These are phyloP conservation scores for Kwoniella dejecticola DNA, from an alignment of 768 basidiomycete species.

Conservation along the genomic window DNA sequence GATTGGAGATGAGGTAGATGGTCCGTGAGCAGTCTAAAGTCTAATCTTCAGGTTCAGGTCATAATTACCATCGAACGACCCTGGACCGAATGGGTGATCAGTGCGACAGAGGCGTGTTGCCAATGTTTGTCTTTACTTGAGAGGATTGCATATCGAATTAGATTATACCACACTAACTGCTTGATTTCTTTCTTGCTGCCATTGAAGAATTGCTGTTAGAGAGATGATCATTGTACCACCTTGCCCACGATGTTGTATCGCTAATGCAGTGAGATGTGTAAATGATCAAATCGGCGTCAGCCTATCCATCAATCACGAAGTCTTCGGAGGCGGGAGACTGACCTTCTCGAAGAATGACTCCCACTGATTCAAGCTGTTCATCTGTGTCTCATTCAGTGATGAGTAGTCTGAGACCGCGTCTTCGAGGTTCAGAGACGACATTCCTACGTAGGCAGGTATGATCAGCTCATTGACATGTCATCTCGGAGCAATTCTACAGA, in stretches of 20 bases:
- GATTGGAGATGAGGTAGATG: too few relatives aligned
- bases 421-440: conserved; percentile 80
- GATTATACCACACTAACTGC: too few relatives aligned
- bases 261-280: conserved; percentile 59
- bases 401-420: conserved; percentile 89
- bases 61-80: too few relatives aligned
- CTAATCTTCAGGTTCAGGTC: too few relatives aligned
- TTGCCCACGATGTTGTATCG: conserved; percentile 84
- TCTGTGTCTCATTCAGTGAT: conserved; percentile 68
- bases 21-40: too few relatives aligned
- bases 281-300: not conserved
- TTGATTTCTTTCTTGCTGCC: too few relatives aligned
- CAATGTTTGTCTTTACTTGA: too few relatives aligned
- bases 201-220: too few relatives aligned
- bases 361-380: conserved; percentile 86
- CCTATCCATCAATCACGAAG: not conserved
- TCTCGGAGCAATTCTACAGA: too few relatives aligned
- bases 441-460: conserved; percentile 55
- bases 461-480: not conserved
- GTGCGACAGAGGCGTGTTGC: too few relatives aligned
- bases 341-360: conserved; percentile 81
- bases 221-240: conserved; percentile 55
- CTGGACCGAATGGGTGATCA: too few relatives aligned
- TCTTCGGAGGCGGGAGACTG: conserved; percentile 6
- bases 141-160: too few relatives aligned